phyloP scores from a whole-genome alignment of 352 stramenopile genomes.

The Pythium dissimile region DNA sequence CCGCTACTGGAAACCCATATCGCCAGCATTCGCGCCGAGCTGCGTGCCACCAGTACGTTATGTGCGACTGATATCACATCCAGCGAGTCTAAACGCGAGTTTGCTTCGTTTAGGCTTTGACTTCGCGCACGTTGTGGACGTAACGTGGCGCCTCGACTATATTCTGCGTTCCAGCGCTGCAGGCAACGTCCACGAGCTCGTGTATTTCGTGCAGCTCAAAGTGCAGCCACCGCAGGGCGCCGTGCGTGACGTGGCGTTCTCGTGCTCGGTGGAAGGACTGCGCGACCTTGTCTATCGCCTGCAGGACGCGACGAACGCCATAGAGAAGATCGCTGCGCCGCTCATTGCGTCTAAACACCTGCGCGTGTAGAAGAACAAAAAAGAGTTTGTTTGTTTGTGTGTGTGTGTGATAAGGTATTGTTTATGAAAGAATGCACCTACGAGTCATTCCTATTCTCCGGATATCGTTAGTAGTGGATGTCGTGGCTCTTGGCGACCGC shows the following conservation, averaged over 20 bases:
- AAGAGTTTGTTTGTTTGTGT: not conserved
- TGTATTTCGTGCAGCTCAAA: conserved; percentile 68
- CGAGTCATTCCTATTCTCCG: not conserved
- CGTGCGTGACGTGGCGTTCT: conserved; percentile 43
- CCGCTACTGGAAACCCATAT: conserved; percentile 12
- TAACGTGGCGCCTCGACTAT: conserved; percentile 73
- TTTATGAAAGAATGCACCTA: not conserved
- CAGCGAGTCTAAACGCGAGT: not conserved
- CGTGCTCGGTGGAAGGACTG: conserved; percentile 67
- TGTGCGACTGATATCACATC: not conserved
- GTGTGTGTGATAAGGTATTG: not conserved
- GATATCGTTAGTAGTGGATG: conserved; percentile 31
- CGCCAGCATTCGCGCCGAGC: conserved; percentile 7
- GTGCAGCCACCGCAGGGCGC: conserved; percentile 40
- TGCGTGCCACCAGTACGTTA: conserved; percentile 19
- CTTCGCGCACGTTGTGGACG: conserved; percentile 69
- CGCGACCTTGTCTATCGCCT: conserved; percentile 67
- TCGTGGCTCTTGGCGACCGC: conserved; percentile 53
- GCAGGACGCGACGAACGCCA: conserved; percentile 54
- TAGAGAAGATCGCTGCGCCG: conserved; percentile 63
- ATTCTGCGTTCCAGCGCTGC: conserved; percentile 48
- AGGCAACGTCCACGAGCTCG: conserved; percentile 49
- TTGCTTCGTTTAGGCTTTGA: conserved; percentile 49
- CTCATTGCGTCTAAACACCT: no score
- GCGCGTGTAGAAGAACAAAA: no score